Evolutionary conservation across 2,329 filamentous ascomycete species (phyloP).

Genomic region (Xylariaceae sp.): DNA sequence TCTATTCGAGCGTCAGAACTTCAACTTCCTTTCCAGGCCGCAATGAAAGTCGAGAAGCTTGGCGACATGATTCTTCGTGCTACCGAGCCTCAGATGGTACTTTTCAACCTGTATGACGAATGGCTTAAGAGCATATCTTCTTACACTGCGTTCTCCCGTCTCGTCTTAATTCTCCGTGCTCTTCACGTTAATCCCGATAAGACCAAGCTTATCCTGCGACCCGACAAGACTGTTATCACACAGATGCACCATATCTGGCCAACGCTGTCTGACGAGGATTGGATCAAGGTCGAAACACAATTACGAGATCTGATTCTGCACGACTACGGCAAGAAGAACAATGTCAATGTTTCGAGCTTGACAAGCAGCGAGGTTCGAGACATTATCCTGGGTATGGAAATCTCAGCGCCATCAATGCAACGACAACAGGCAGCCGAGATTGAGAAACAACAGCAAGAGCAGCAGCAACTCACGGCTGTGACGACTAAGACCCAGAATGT

Average conservation of each 20-base stretch:
- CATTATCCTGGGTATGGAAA: constrained; percentile 99
- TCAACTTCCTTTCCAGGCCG: constrained; percentile 97
- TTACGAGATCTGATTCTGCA: constrained; percentile 95
- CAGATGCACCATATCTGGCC: constrained; percentile 99
- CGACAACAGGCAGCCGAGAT: constrained; percentile 98
- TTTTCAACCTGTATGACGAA: constrained; percentile 98
- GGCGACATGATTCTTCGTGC: constrained; percentile 98
- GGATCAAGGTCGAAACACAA: constrained; percentile 99
- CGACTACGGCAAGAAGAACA: constrained; percentile 99
- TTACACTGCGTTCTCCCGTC: constrained; percentile 95
- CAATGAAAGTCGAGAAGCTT: constrained; percentile 99
- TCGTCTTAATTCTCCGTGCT: constrained; percentile 91
- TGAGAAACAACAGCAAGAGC: constrained; percentile 97
- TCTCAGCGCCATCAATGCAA: constrained; percentile 96
- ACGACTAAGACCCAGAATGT: constrained; percentile 98
- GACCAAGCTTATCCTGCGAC: constrained; percentile 92
- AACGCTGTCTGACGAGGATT: constrained; percentile 89
- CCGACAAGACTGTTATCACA: constrained; percentile 97
- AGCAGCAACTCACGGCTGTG: constrained; percentile 93
- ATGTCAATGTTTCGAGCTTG: constrained; percentile 96
- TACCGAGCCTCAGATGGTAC: constrained; percentile 99
- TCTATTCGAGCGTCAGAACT: constrained; percentile 97
- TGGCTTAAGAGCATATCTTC: constrained; percentile 99
- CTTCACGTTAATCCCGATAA: constrained; percentile 98
- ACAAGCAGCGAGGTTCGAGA: constrained; percentile 97